Base-by-base conservation (phyloP, 2,329 filamentous ascomycete species). In the Alternaria infectoria region DNA sequence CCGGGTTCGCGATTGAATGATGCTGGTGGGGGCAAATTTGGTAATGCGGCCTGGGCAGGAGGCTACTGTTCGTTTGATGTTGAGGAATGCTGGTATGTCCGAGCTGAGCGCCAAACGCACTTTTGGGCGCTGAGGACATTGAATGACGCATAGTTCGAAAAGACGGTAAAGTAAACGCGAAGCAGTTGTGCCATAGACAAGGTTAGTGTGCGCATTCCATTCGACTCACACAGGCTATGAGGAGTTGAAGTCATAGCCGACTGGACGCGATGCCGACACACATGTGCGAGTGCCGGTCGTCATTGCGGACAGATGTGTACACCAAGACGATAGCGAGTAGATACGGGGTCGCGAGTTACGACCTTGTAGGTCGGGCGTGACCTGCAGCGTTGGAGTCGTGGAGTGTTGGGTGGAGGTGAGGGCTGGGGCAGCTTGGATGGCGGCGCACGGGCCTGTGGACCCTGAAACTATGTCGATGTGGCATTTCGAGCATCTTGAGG, bases 391-490 rank as follows among this genome's bases (percentile, higher is more conserved):
- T 36, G 9, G 6, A 12, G 13, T 15, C 10, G 36, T 11, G 13
- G 25, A 12, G 28, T 30, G 47, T 43, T 19, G 55, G n/a, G 30
- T 28, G 59, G 25, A 57, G 51, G 54, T 52, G 40, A 25, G 43
- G 36, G 43, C 57, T 25, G 55, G 50, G 56, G 40, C 19, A 47
- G 55, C 47, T 61, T 15, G 17, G 60, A 47, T 21, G 47, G 21
- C 10, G 23, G 54, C 21, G 64, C 65, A 59, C 54, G 49, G 57
- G 23, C 54, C 13, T n/a, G 2, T 54, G 64, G 68, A 69, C 66
- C 66, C 67, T 70, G 50, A 52, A 69, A 66, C 54, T 66, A 46
- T 59, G 68, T 62, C 58, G 46, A 66, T 57, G 74, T 77, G 70
- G 70, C 74, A 72, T 62, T 59, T 64, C 66, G 66, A 43, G 49